phyloP scores from a whole-genome alignment of 495 filamentous ascomycete species.

The Pyronema omphalodes region DNA sequence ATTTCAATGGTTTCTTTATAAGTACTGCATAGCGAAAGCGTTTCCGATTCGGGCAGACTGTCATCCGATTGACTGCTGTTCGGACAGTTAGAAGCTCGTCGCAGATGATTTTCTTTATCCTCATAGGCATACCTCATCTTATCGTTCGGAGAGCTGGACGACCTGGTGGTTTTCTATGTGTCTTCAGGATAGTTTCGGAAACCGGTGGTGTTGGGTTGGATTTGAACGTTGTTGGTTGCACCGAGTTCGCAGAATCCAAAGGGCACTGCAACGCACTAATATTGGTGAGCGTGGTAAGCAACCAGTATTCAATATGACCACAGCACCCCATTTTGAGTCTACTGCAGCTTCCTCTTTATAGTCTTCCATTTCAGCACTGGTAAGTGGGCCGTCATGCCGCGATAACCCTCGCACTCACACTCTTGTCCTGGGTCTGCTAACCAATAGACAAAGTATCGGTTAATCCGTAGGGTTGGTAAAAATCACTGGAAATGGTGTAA shows the following conservation, averaged over 20 bases:
- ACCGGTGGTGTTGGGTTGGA: constrained; percentile 9
- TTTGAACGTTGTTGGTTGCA: constrained; percentile 12
- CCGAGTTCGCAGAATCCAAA: constrained; percentile 11
- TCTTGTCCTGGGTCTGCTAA: constrained; percentile 4
- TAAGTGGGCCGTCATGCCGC: constrained; percentile 22
- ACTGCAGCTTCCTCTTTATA: constrained; percentile 20
- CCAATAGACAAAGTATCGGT: constrained; percentile 13
- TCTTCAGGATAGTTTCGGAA: constrained; percentile 13
- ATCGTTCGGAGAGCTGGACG: not conserved
- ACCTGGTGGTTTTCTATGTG: not conserved
- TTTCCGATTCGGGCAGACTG: constrained; percentile 16
- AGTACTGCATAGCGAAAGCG: constrained; percentile 34
- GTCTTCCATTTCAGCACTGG: constrained; percentile 16
- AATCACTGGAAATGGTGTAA: not conserved
- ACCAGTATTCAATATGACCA: constrained; percentile 9
- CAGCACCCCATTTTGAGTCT: constrained; percentile 13
- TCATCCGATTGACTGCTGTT: constrained; percentile 7
- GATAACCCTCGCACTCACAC: constrained; percentile 18
- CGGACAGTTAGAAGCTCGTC: constrained; percentile 6
- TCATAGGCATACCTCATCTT: too few relatives aligned
- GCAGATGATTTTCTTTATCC: not conserved
- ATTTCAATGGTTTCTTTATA: constrained; percentile 46
- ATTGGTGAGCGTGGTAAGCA: constrained; percentile 9
- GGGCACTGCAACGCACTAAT: constrained; percentile 4
- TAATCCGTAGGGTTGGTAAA: constrained; percentile 22